Base-by-base conservation (phyloP, 2,329 filamentous ascomycete genomes). In the Helicocarpus griseus region DNA sequence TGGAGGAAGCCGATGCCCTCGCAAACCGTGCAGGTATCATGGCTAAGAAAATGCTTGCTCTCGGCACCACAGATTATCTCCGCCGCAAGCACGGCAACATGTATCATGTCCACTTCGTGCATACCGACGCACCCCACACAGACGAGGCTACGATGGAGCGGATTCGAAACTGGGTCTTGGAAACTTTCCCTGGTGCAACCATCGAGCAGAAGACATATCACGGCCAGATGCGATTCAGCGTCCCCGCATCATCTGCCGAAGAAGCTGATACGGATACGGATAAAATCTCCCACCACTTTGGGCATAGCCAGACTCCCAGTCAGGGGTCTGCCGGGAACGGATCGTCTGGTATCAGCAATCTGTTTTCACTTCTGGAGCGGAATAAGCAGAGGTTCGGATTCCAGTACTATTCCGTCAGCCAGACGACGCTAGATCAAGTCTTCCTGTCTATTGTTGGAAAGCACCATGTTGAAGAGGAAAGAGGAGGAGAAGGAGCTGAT, bases 1-100 rank as follows among this genome's bases (percentile, higher is more conserved):
- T 96, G 89, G 90, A 96, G 66, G 91, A 96, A 69, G 91, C 90
- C 0, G 89, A 95, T 62, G 89, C 89, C 0, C 76, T 97, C 2
- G 90, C 90, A 0, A 82, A 82, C 28, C 79, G 89, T 1, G 89
- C 86, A 0, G 91, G 89, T 11, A 95, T 97, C 58, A 82, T 97
- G 70, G 87, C 89, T 7, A 79, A 81, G 59, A 78, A 83, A 29
- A 94, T 96, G 89, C 76, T 96, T 21, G 90, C 89, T 0, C 75
- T 93, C 7, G 90, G 90, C 3, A 86, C 83, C 0, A 84, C 83
- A 0, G 82, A 89, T 31, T 73, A 83, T 52, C 74, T 96, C 2
- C 77, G 90, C 6, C 76, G 77, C 41, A 81, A 83, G 50, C 89
- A 90, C 62, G 90, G 89, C 8, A 83, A 91, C 60, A 78, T 81